phyloP scores from a whole-genome alignment of 225 moss, liverwort and hornwort species.

The Bryum argenteum region DNA sequence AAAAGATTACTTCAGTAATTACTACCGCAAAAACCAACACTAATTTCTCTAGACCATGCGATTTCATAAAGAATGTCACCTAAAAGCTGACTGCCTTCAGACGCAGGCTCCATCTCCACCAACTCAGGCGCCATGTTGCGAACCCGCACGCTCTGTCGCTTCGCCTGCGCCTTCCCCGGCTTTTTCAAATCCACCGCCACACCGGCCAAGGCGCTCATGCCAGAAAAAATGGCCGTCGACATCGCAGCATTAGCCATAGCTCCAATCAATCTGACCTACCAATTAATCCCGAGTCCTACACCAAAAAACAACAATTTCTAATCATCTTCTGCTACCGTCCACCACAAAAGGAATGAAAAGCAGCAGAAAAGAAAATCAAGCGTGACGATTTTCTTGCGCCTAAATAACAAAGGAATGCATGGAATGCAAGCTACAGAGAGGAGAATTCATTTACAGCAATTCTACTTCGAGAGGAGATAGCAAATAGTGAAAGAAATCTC shows the following conservation, averaged over 20 bases:
- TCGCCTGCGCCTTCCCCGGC: constrained; percentile 18
- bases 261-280: constrained; percentile 1
- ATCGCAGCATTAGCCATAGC: constrained; percentile 38
- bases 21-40: background rate
- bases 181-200: constrained; percentile 35
- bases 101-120: constrained; percentile 82
- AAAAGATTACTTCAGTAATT: background rate
- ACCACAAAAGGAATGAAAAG: background rate
- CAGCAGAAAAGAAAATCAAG: background rate
- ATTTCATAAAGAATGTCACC: constrained; percentile 34
- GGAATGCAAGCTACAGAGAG: background rate
- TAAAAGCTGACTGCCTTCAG: constrained; percentile 69
- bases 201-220: constrained; percentile 51
- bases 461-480: background rate
- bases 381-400: background rate
- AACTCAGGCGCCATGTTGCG: constrained; percentile 72
- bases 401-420: too few relatives aligned
- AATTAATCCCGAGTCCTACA: constrained; percentile 6
- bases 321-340: background rate
- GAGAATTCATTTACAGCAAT: background rate
- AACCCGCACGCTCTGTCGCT: constrained; percentile 35
- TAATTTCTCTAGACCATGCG: constrained; percentile 7
- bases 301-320: background rate
- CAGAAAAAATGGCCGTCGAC: constrained; percentile 51
- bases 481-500: background rate